Evolutionary conservation across 495 filamentous ascomycete species (phyloP).

Genomic region (Neurospora sublineolata): DNA sequence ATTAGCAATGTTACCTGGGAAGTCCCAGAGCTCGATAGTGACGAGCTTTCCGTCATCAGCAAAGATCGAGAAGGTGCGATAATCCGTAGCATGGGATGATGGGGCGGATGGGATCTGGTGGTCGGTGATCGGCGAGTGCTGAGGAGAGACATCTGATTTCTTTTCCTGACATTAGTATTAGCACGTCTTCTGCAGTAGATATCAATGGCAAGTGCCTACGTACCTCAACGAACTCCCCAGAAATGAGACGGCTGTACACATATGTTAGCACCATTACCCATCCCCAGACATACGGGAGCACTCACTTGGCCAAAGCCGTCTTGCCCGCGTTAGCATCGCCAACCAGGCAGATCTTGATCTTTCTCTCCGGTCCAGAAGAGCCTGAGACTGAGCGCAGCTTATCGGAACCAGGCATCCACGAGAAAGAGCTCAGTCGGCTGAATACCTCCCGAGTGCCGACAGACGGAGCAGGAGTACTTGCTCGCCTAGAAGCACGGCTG

Average conservation of each 20-base stretch:
- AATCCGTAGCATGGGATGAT: slow-evolving; percentile 6
- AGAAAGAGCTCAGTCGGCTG: slow-evolving; percentile 2
- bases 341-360: slow-evolving; percentile 14
- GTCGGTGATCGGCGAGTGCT: neutral
- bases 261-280: neutral
- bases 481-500: neutral
- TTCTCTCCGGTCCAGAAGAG: neutral
- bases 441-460: neutral
- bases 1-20: slow-evolving; percentile 10
- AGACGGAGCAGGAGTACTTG: neutral
- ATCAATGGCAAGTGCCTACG: neutral
- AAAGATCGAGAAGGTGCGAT: slow-evolving; percentile 4
- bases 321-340: slow-evolving; percentile 15
- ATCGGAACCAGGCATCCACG: neutral
- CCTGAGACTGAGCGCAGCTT: neutral
- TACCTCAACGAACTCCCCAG: neutral
- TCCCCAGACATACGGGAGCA: neutral
- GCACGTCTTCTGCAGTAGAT: neutral
- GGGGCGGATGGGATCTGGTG: slow-evolving; percentile 1
- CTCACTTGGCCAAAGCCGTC: slow-evolving; percentile 10
- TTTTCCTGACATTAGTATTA: neutral
- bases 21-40: slow-evolving; percentile 21
- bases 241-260: neutral
- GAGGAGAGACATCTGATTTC: neutral
- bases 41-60: slow-evolving; percentile 3